A percentile compares a stretch with the other conserved stretches of the same genome.
These are phyloP conservation scores for Eucalyptus sp. DNA, from an alignment of 345 rosid species.

Conservation along the genomic window DNA sequence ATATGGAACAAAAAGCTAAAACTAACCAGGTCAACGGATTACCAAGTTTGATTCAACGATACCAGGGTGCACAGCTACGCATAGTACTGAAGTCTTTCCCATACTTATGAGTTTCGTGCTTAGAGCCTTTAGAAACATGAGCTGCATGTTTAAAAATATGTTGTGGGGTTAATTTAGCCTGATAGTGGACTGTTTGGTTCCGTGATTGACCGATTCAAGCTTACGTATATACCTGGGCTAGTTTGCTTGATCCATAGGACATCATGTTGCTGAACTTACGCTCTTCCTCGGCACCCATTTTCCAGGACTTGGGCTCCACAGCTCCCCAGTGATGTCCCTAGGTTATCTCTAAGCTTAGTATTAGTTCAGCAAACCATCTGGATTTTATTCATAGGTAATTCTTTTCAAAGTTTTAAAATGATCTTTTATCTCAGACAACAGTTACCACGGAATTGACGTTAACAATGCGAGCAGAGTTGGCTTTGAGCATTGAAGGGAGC, in stretches of 20 bases:
- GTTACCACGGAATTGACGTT: background rate
- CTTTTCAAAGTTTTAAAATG: background rate
- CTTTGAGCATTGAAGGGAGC: background rate
- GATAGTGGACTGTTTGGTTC: background rate
- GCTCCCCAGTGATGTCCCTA: background rate
- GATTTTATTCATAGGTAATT: background rate
- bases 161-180: background rate
- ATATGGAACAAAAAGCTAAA: background rate
- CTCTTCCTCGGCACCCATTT: background rate
- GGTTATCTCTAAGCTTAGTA: background rate
- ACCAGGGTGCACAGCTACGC: background rate
- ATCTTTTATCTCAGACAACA: background rate
- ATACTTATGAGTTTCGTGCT: background rate
- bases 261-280: background rate
- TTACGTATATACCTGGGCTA: background rate
- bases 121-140: background rate
- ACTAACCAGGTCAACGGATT: background rate
- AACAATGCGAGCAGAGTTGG: background rate
- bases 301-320: background rate
- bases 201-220: background rate
- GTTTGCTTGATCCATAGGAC: background rate
- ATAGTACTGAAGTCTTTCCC: background rate
- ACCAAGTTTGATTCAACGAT: background rate
- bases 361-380: background rate
- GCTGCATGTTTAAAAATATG: background rate